A percentile compares a stretch with the other conserved stretches of the same genome.
phyloP scores from a whole-genome alignment of 139 green algal genomes.

The Chlamydomonas incerta region DNA sequence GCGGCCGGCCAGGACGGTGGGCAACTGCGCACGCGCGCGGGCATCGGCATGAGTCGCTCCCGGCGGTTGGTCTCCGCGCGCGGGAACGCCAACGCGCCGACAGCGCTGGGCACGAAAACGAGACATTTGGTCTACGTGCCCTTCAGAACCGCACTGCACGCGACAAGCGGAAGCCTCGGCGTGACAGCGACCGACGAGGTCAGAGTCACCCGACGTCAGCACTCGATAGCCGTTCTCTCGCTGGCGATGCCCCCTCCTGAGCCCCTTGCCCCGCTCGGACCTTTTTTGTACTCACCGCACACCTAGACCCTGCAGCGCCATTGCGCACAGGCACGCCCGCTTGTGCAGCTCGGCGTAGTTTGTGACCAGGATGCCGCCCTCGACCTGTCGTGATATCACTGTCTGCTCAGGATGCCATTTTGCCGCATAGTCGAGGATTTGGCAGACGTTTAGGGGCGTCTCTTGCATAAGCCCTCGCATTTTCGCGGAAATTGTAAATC shows the following conservation, averaged over 20 bases:
- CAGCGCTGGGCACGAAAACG: too few relatives aligned
- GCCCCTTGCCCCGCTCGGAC: neutral
- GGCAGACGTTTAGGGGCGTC: conserved; percentile 11
- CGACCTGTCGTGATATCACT: conserved; percentile 56
- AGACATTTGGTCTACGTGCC: too few relatives aligned
- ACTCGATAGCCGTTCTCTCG: too few relatives aligned
- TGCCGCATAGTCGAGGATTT: conserved; percentile 26
- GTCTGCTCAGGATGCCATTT: conserved; percentile 76
- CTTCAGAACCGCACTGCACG: too few relatives aligned
- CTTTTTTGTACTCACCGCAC: conserved; percentile 66
- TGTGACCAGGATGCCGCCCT: conserved; percentile 48
- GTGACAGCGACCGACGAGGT: neutral
- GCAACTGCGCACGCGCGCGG: too few relatives aligned
- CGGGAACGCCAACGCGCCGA: too few relatives aligned
- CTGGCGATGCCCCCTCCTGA: neutral
- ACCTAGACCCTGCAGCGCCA: conserved; percentile 72
- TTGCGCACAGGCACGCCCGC: conserved; percentile 59
- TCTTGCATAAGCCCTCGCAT: conserved; percentile 38
- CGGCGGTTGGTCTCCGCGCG: too few relatives aligned
- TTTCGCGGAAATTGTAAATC: too few relatives aligned
- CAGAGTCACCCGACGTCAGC: neutral
- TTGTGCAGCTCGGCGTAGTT: conserved; percentile 71
- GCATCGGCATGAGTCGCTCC: too few relatives aligned
- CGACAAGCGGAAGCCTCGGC: too few relatives aligned
- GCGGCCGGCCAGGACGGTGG: too few relatives aligned